Percentiles rank a stretch among this genome's conserved stretches.
phyloP scores from a whole-genome alignment of 176 grass and related monocot genomes.

The Cenchrus fungigraminus region DNA sequence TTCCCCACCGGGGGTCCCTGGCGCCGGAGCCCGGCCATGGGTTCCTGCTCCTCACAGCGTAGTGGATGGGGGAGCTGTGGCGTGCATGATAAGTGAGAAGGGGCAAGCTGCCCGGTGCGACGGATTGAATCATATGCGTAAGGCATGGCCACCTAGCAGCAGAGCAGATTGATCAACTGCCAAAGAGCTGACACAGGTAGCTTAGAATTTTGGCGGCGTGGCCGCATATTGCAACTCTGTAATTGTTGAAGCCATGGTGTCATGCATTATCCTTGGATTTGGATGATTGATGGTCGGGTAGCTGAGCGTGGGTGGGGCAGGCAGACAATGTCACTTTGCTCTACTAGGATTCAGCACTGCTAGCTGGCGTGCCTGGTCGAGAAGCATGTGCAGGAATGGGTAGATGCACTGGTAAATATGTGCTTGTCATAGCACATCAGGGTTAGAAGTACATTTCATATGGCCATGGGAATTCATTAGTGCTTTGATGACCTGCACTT shows the following conservation, averaged over 20 bases:
- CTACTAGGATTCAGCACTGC: background rate
- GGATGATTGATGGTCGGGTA: background rate
- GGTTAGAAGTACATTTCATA: background rate
- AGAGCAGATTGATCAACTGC: background rate
- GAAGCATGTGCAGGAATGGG: background rate
- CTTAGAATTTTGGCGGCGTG: background rate
- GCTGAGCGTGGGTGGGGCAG: background rate
- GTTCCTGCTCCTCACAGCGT: background rate
- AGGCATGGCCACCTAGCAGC: background rate
- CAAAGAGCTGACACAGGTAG: background rate
- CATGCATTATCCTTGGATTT: background rate
- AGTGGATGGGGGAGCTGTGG: background rate
- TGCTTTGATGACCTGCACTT: background rate
- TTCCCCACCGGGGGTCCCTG: slow-evolving; percentile 33
- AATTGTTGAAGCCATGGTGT: background rate
- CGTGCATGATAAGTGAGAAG: slow-evolving; percentile 37
- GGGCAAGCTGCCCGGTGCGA: background rate
- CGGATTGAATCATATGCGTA: background rate
- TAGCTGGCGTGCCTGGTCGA: background rate
- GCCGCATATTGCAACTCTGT: background rate
- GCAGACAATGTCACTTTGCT: background rate
- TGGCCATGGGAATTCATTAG: background rate
- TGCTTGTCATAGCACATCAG: background rate
- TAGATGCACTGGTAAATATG: background rate
- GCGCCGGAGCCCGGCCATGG: slow-evolving; percentile 24